A percentile compares a stretch with the other conserved stretches of the same genome.
Conservation (phyloP, 2,329 filamentous ascomycete species). For the Falciphora oryzae region DNA sequence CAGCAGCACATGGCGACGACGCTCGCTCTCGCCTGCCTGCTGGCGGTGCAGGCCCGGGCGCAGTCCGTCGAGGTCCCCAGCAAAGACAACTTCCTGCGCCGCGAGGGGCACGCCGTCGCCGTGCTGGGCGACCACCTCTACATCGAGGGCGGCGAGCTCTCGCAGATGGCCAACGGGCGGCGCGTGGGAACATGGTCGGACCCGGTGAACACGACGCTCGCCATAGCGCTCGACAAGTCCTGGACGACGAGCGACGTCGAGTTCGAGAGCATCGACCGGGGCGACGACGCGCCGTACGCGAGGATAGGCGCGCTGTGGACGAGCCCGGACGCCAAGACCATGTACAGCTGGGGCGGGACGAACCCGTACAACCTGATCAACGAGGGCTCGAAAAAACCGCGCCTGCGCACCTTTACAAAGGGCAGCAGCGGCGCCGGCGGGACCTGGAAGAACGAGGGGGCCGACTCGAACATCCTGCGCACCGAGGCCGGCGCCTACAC, state of each 20-base stretch:
- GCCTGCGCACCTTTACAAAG: not conserved
- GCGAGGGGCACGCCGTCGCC: slow-evolving; percentile 5
- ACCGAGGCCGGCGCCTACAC: not conserved
- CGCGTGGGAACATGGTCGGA: no score
- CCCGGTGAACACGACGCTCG: slow-evolving; percentile 7
- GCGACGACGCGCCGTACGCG: not conserved
- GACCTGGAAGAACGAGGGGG: not conserved
- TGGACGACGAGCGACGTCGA: slow-evolving; percentile 1
- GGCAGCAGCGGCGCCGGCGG: not conserved
- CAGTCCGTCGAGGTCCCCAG: not conserved
- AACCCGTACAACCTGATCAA: not conserved
- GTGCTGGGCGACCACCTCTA: slow-evolving; percentile 8
- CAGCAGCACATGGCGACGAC: not conserved
- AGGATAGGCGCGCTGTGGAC: slow-evolving; percentile 3
- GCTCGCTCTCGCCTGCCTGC: not conserved
- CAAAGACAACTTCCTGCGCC: not conserved
- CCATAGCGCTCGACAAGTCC: slow-evolving; percentile 2
- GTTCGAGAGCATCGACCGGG: slow-evolving; percentile 2
- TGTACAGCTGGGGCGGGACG: slow-evolving; percentile 10
- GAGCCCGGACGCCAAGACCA: not conserved
- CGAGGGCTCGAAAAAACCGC: slow-evolving; percentile 1
- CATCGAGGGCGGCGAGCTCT: slow-evolving; percentile 9
- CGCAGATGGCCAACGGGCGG: not conserved
- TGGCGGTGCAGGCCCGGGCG: not conserved
- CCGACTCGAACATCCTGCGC: not conserved